These are phyloP conservation scores for Plasmodium gaboni DNA, from an alignment of 169 alveolate genomes.

Conservation along the genomic window DNA sequence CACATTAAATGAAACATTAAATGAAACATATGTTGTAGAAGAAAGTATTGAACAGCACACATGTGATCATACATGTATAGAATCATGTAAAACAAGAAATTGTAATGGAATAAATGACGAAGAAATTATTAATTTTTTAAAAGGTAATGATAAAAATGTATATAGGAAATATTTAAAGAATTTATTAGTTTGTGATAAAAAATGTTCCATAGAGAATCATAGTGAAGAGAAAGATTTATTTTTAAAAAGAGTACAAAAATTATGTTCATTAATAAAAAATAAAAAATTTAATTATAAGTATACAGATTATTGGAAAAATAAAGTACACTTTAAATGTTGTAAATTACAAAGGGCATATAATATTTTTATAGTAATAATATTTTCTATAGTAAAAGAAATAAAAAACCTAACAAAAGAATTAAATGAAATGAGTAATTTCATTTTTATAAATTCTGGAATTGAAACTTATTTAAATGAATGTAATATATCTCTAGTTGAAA, in stretches of 20 bases:
- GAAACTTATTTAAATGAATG: conserved; percentile 67
- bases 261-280: conserved; percentile 49
- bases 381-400: conserved; percentile 67
- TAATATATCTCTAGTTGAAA: conserved; percentile 28
- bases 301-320: conserved; percentile 14
- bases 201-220: conserved; percentile 35
- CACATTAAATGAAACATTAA: too few relatives aligned
- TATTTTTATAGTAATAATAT: conserved; percentile 17
- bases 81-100: not conserved
- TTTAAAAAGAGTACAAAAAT: conserved; percentile 44
- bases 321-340: conserved; percentile 31
- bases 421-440: conserved; percentile 42
- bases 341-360: conserved; percentile 66
- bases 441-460: conserved; percentile 71
- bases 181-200: conserved; percentile 17
- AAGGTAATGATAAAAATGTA: conserved; percentile 3
- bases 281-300: conserved; percentile 53
- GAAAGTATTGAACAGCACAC: too few relatives aligned
- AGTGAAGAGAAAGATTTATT: conserved; percentile 33
- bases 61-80: too few relatives aligned
- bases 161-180: conserved; percentile 34
- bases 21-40: too few relatives aligned
- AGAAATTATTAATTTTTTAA: conserved; percentile 25
- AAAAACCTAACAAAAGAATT: conserved; percentile 38
- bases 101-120: conserved; percentile 13